Evolutionary conservation across 1,139 yeast species (phyloP), one percentile per base, ranked within the genome.

Genomic region (Protomyces inundatus): DNA sequence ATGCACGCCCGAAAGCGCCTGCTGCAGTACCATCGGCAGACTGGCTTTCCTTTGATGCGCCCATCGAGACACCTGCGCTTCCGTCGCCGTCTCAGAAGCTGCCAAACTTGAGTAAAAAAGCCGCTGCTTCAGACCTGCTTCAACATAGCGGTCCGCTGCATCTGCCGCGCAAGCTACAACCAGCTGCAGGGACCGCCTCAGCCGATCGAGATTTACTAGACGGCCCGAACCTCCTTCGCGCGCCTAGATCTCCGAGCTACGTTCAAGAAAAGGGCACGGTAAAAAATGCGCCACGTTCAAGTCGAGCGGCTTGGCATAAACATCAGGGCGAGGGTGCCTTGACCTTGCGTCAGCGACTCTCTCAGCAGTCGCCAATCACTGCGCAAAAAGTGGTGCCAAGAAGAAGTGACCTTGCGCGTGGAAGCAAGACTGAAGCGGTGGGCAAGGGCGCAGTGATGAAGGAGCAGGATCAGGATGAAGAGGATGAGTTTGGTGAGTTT

Each of bases 401-500:
- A 23, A 23, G 23, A 23, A 23, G 23, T 23, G 23, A 23, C 1
- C 2, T 23, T 23, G 23, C 23, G 1, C 23, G 23, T 2, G 23
- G 23, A 23, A 23, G 23, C 23, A 42, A 42, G 30, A 16, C 32
- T 16, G 42, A 39, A 7, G n/a, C 4, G 6, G 16, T 14, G 12
- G 23, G 23, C 23, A 23, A 23, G 23, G 23, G 2, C 23, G 23
- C 23, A 23, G 23, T 2, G 23, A 23, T 1, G 2, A 23, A 23
- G 23, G 23, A 23, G 1, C 23, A 23, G 23, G 23, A 23, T 23
- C 23, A 45, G 30, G 14, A 16, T 45, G 33, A 37, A 16, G 61
- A 57, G 30, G 61, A 57, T 14, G 55, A 39, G 3, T 50, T 50
- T 39, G 61, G 61, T 14, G 61, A 57, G 3, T 57, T 57, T 50